phyloP scores from a whole-genome alignment of 2,329 filamentous ascomycete genomes.

The Verticillium isaacii region DNA sequence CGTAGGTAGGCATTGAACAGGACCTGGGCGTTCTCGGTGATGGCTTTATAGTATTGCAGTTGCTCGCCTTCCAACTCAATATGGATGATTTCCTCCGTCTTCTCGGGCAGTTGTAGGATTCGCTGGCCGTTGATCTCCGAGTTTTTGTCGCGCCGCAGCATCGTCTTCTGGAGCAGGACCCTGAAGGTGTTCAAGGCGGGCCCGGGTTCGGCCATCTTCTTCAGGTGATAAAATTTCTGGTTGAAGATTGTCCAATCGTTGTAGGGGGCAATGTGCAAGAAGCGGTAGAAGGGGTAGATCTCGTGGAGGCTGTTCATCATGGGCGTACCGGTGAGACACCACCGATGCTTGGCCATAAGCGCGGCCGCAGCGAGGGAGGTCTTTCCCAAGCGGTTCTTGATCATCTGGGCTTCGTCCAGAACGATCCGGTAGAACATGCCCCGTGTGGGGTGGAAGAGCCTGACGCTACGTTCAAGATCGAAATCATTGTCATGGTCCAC shows the following conservation, averaged over 20 bases:
- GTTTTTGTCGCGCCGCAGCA: slow-evolving; percentile 77
- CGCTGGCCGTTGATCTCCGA: slow-evolving; percentile 76
- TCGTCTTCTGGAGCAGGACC: slow-evolving; percentile 70
- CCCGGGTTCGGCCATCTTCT: slow-evolving; percentile 39
- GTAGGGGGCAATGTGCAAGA: slow-evolving; percentile 74
- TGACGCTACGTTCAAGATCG: slow-evolving; percentile 35
- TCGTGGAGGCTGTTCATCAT: slow-evolving; percentile 87
- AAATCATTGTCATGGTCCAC: slow-evolving; percentile 30
- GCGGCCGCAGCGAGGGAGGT: slow-evolving; percentile 42
- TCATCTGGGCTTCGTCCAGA: slow-evolving; percentile 74
- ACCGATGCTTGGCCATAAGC: slow-evolving; percentile 57
- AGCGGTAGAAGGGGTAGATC: slow-evolving; percentile 71
- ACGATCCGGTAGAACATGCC: slow-evolving; percentile 65
- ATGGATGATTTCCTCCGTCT: slow-evolving; percentile 56
- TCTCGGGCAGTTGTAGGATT: slow-evolving; percentile 64
- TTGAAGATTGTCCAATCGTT: slow-evolving; percentile 59
- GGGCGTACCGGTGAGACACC: slow-evolving; percentile 76
- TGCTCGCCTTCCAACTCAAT: slow-evolving; percentile 66
- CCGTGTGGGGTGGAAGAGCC: slow-evolving; percentile 54
- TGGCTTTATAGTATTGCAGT: slow-evolving; percentile 55
- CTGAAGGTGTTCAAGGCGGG: slow-evolving; percentile 68
- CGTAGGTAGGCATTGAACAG: slow-evolving; percentile 74
- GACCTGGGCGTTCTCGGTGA: slow-evolving; percentile 63
- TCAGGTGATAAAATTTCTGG: slow-evolving; percentile 33
- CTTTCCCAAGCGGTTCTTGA: slow-evolving; percentile 67